Evolutionary conservation across 31 red algal genomes (phyloP).

Genomic region (Porphyra umbilicalis): DNA sequence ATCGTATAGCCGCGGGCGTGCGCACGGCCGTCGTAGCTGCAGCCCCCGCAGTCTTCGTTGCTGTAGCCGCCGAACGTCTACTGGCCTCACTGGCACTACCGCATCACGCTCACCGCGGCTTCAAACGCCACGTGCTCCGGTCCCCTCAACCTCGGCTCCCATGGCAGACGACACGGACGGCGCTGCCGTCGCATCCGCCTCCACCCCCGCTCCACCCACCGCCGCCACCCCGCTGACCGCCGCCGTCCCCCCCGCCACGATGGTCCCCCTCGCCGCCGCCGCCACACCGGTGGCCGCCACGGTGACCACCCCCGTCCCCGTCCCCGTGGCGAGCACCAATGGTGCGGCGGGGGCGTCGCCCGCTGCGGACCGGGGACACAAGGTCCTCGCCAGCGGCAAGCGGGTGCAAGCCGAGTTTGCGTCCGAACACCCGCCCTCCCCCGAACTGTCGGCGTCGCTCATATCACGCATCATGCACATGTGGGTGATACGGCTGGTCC

Average conservation of each 20-base stretch:
- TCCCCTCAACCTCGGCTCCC: no score
- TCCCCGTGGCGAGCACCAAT: background rate
- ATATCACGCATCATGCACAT: slow-evolving; percentile 37
- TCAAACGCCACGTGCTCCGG: no score
- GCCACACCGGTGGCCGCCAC: background rate
- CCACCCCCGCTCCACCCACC: background rate
- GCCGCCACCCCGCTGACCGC: no score
- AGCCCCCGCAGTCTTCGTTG: no score
- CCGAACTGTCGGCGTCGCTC: slow-evolving; percentile 33
- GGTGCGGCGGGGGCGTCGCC: background rate
- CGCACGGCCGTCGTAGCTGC: no score
- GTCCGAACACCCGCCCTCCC: slow-evolving; percentile 14
- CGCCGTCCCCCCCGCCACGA: background rate
- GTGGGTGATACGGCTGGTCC: slow-evolving; percentile 66
- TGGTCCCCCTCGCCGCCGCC: background rate
- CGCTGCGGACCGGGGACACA: background rate
- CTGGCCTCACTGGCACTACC: no score
- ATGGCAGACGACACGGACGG: background rate
- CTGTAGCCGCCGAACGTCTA: no score
- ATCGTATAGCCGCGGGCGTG: no score
- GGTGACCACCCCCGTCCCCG: background rate
- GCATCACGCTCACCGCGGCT: no score
- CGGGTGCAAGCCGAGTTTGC: background rate
- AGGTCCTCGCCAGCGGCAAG: background rate
- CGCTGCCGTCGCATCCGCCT: background rate